Evolutionary conservation across 495 filamentous ascomycete species (phyloP).

Genomic region (Pyrenula aspistea): DNA sequence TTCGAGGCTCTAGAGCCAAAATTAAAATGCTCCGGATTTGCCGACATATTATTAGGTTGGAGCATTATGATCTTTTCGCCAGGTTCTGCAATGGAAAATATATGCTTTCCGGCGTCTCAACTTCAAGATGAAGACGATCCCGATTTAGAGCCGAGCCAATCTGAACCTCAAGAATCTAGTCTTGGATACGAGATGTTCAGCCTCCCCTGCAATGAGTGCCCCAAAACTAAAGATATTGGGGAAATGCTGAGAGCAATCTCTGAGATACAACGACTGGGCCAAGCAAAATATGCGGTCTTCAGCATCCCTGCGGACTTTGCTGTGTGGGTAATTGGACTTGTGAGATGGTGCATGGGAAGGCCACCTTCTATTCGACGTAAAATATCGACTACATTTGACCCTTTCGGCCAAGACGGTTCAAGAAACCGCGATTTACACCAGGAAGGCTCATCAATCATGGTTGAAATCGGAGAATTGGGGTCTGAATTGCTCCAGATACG

Average conservation of each 20-base stretch:
- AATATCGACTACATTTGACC: no score
- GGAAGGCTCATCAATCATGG: neutral
- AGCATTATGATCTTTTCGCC: neutral
- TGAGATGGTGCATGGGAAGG: neutral
- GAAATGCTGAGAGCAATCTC: neutral
- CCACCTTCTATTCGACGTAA: neutral
- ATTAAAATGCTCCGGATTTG: neutral
- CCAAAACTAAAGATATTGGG: neutral
- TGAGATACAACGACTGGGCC: neutral
- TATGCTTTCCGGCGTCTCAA: neutral
- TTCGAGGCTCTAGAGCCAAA: neutral
- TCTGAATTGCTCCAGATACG: neutral
- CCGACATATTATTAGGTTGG: neutral
- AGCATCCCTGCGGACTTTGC: neutral
- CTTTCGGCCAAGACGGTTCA: neutral
- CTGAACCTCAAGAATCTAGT: no score
- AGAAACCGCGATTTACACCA: neutral
- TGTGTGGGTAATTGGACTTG: neutral
- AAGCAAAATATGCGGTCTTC: neutral
- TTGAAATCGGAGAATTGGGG: neutral
- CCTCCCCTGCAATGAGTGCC: neutral
- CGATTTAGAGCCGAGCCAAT: no score
- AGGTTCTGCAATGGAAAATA: neutral
- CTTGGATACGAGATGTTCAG: no score
- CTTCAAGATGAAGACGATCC: neutral